These are phyloP conservation scores for Guillardia theta DNA, from an alignment of 78 protist species.

Conservation along the genomic window DNA sequence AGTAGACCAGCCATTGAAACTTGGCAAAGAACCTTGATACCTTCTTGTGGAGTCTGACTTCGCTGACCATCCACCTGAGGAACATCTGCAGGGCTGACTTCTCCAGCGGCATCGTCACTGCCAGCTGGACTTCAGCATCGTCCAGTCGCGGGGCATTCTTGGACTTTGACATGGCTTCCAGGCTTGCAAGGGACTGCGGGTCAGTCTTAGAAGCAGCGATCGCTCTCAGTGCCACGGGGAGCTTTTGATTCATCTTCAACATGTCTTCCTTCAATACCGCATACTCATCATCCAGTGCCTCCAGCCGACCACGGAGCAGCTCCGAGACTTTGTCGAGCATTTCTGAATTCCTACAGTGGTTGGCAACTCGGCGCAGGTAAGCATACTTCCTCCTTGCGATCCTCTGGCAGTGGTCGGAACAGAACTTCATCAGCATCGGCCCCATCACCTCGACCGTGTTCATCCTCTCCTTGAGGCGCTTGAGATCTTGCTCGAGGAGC, in stretches of 20 bases:
- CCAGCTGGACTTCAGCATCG: not conserved
- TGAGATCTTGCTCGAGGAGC: not conserved
- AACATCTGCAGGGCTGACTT: not conserved
- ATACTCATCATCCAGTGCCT: not conserved
- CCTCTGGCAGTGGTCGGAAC: not conserved
- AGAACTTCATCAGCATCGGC: slow-evolving; percentile 20
- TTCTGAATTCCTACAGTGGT: not conserved
- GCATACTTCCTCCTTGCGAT: not conserved
- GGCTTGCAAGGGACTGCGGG: too few relatives aligned
- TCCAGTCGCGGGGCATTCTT: too few relatives aligned
- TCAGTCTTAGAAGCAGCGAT: too few relatives aligned
- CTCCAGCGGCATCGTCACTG: not conserved
- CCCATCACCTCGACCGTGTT: not conserved
- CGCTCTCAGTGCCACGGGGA: not conserved
- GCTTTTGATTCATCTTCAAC: not conserved
- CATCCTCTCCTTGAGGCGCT: not conserved
- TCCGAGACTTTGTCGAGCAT: not conserved
- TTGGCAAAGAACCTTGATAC: not conserved
- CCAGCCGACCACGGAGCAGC: not conserved
- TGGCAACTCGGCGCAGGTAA: not conserved
- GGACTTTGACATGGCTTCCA: too few relatives aligned
- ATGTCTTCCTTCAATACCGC: not conserved
- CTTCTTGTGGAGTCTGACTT: not conserved
- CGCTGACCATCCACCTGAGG: not conserved
- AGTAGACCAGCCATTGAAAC: not conserved